Percentiles rank a stretch among this genome's conserved stretches.
phyloP scores from a whole-genome alignment of 139 green algal species.

The Limnomonas spitsbergensis region DNA sequence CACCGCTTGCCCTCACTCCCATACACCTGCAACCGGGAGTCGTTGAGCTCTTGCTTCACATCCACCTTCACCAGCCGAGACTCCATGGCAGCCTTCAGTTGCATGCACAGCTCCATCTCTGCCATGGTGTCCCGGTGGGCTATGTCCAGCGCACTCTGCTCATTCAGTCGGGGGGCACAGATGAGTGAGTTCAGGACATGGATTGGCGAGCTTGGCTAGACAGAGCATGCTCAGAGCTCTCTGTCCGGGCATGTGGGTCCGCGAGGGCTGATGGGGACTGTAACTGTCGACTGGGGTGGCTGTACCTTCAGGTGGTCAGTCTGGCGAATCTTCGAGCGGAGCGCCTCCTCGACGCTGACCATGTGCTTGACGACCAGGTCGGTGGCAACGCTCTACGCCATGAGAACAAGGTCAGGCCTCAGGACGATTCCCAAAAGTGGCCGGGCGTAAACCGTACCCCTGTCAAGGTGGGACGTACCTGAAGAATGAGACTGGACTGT shows the following conservation, averaged over 20 bases:
- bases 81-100: constrained; percentile 25
- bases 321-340: constrained; percentile 23
- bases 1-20: no score
- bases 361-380: constrained; percentile 17
- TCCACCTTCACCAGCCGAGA: constrained; percentile 26
- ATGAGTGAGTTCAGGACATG: not conserved
- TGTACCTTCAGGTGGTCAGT: constrained; percentile 20
- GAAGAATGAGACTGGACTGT: constrained; percentile 5
- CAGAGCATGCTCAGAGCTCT: no score
- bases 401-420: not conserved
- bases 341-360: constrained; percentile 4
- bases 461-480: constrained; percentile 5
- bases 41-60: constrained; percentile 36
- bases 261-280: no score
- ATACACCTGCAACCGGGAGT: constrained; percentile 31
- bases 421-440: not conserved
- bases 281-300: no score
- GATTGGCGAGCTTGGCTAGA: no score
- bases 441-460: not conserved
- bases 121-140: constrained; percentile 18
- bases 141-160: constrained; percentile 12
- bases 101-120: constrained; percentile 28
- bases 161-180: no score
- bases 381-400: constrained; percentile 12
- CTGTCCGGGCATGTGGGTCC: no score